Percentiles rank a stretch among this genome's conserved stretches.
phyloP scores from a whole-genome alignment of 225 moss, liverwort and hornwort genomes.

The Antitrichia curtipendula region DNA sequence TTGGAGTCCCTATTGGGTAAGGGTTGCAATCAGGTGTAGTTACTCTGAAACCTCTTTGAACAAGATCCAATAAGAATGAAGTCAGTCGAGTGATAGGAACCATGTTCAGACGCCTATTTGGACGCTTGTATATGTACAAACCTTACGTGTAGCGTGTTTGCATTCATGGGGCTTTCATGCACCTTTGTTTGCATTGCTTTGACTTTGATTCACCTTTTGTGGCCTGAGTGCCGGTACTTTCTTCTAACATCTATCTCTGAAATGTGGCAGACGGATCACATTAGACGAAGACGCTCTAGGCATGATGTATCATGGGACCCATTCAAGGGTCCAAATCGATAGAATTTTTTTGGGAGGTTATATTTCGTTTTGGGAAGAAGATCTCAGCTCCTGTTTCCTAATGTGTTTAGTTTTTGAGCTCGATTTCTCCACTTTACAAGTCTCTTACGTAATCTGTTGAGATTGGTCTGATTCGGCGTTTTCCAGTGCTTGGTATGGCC shows the following conservation, averaged over 20 bases:
- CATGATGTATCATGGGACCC: background rate
- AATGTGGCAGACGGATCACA: background rate
- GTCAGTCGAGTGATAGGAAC: too few relatives aligned
- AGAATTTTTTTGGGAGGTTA: background rate
- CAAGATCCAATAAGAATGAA: background rate
- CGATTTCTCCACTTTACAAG: background rate
- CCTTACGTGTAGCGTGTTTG: background rate
- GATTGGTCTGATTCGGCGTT: background rate
- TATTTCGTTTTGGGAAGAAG: background rate
- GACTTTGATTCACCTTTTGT: background rate
- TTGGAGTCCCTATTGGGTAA: background rate
- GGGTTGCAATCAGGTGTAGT: background rate
- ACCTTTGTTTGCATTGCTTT: background rate
- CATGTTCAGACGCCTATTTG: background rate
- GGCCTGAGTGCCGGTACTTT: background rate
- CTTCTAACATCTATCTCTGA: background rate
- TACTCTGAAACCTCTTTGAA: background rate
- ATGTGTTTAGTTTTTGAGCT: background rate
- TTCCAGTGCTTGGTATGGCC: background rate
- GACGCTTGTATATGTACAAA: background rate
- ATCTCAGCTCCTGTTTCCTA: background rate
- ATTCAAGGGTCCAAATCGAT: background rate
- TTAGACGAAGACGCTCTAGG: background rate
- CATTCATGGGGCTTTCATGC: background rate
- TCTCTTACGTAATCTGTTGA: background rate